Evolutionary conservation across 2,329 filamentous ascomycete species (phyloP).

Genomic region (Aspergillus clavatus): DNA sequence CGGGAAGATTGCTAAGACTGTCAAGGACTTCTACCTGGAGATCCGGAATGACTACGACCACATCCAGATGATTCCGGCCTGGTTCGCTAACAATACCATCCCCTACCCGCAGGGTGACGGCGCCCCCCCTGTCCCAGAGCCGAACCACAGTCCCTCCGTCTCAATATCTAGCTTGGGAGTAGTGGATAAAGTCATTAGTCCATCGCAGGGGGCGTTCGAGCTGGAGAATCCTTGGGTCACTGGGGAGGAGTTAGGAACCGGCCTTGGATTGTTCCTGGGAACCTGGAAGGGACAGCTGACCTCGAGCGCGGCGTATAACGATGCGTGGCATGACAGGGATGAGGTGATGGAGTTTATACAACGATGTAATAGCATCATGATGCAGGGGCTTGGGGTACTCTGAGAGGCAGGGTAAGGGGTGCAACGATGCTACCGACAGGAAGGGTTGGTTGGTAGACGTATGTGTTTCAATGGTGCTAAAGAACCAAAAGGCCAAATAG

Average conservation of each 20-base stretch:
- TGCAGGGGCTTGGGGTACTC: conserved; percentile 5
- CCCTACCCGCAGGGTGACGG: conserved; percentile 12
- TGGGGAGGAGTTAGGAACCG: conserved; percentile 43
- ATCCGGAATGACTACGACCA: conserved; percentile 19
- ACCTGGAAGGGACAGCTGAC: conserved; percentile 35
- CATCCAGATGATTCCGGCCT: conserved; percentile 14
- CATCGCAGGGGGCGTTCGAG: conserved; percentile 23
- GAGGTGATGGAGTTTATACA: conserved; percentile 16
- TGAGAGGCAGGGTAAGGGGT: too few relatives aligned
- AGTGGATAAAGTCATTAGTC: conserved; percentile 33
- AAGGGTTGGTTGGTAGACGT: too few relatives aligned
- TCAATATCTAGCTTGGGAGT: conserved; percentile 22
- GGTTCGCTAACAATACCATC: conserved; percentile 18
- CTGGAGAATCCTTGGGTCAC: conserved; percentile 42
- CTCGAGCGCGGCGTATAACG: conserved; percentile 42
- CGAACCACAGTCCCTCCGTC: conserved; percentile 17
- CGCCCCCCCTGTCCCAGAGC: conserved; percentile 12
- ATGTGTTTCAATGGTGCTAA: too few relatives aligned
- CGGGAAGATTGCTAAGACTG: conserved; percentile 3
- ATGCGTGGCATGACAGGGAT: conserved; percentile 38
- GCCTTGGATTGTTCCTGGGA: conserved; percentile 37
- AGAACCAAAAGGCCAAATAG: too few relatives aligned
- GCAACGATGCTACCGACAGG: too few relatives aligned
- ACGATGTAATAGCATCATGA: conserved; percentile 13
- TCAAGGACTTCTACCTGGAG: conserved; percentile 16